Evolutionary conservation across 306 rosid species (phyloP).

Genomic region (Herpetospermum pedunculosum): DNA sequence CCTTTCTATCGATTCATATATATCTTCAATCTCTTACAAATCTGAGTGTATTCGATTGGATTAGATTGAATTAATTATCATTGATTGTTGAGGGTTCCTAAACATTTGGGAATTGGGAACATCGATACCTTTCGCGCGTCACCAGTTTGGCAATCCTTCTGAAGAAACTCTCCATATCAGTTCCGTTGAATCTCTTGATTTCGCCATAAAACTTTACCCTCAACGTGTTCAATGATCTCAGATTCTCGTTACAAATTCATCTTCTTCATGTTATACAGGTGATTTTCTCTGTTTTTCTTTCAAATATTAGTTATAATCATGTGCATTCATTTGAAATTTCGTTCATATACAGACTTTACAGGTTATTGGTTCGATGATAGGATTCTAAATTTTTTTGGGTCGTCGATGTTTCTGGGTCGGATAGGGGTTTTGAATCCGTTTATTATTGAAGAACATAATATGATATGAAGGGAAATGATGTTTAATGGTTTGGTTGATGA

Average conservation of each 20-base stretch:
- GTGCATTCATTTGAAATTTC: not conserved
- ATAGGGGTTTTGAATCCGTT: not conserved
- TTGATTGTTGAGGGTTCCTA: too few species aligned
- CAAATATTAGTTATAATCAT: not conserved
- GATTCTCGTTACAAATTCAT: not conserved
- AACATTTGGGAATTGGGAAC: not conserved
- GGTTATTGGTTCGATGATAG: too few species aligned
- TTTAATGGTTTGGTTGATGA: not conserved
- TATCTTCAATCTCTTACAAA: too few species aligned
- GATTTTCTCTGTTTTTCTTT: not conserved
- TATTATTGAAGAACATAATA: not conserved
- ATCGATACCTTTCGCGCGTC: not conserved
- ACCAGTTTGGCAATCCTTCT: not conserved
- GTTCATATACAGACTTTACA: too few species aligned
- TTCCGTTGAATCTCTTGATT: not conserved
- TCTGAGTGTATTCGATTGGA: too few species aligned
- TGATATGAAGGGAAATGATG: not conserved
- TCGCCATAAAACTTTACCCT: not conserved
- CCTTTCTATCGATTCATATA: too few species aligned
- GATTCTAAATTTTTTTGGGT: too few species aligned
- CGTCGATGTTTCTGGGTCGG: too few species aligned
- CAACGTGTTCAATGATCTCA: not conserved
- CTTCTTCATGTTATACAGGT: not conserved
- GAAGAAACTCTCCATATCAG: not conserved
- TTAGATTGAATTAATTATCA: too few species aligned